phyloP scores from a whole-genome alignment of 2,329 filamentous ascomycete species.

The Aspergillus versicolor region DNA sequence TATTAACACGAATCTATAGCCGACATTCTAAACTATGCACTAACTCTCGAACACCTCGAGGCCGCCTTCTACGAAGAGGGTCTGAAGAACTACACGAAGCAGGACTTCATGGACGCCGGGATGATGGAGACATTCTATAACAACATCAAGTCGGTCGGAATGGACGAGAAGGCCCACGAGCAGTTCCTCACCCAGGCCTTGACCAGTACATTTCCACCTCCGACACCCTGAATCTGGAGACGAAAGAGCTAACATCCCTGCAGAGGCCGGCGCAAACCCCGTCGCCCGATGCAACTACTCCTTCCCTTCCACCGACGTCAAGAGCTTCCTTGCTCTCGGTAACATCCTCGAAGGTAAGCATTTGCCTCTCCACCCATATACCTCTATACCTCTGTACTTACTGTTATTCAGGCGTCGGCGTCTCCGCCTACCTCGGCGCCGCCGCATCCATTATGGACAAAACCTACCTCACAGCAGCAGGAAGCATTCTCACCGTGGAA shows the following conservation, averaged over 20 bases:
- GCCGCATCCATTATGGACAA: constrained; percentile 59
- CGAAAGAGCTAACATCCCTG: background rate
- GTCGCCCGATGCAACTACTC: constrained; percentile 57
- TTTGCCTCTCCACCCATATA: background rate
- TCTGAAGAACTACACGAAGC: constrained; percentile 55
- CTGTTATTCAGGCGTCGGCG: constrained; percentile 44
- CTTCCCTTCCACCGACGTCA: constrained; percentile 52
- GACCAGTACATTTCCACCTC: constrained; percentile 14
- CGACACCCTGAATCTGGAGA: too few species aligned
- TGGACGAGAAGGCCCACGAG: constrained; percentile 61
- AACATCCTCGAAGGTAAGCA: constrained; percentile 52
- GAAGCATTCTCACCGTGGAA: constrained; percentile 64
- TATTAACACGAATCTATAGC: background rate
- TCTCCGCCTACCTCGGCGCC: constrained; percentile 62
- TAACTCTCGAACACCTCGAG: constrained; percentile 57
- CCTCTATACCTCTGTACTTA: background rate
- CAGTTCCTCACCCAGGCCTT: constrained; percentile 53
- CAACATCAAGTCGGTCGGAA: constrained; percentile 56
- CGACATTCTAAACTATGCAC: constrained; percentile 25
- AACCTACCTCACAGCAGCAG: constrained; percentile 60
- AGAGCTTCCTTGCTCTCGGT: constrained; percentile 53
- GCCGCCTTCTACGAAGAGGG: constrained; percentile 62
- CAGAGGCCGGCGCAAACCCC: constrained; percentile 49
- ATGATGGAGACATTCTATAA: constrained; percentile 55
- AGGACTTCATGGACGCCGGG: constrained; percentile 54